Percentiles rank a stretch among this genome's conserved stretches.
Conservation (phyloP, 2,329 filamentous ascomycete genomes). For the Cladophialophora exuberans region DNA sequence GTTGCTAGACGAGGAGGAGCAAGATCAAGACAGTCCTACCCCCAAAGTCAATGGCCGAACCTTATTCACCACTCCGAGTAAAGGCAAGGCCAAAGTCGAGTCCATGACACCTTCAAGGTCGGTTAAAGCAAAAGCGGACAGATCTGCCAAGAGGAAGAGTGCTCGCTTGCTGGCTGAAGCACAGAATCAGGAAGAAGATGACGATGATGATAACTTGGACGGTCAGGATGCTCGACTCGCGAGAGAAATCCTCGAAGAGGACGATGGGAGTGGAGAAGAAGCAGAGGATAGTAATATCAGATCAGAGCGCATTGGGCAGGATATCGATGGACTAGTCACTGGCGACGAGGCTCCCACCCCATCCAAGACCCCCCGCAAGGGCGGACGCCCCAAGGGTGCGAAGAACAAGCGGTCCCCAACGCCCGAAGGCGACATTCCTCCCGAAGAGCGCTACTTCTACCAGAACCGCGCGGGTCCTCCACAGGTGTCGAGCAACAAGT, state of each 20-base stretch:
- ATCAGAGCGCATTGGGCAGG: constrained; percentile 34
- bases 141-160: constrained; percentile 85
- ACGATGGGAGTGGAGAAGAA: constrained; percentile 39
- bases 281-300: constrained; percentile 36
- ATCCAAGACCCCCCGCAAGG: constrained; percentile 53
- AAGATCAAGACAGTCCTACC: constrained; percentile 28
- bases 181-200: constrained; percentile 44
- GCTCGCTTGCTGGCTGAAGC: constrained; percentile 75
- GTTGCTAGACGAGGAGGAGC: constrained; percentile 19
- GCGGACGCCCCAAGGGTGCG: constrained; percentile 59
- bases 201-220: constrained; percentile 64
- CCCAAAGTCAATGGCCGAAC: constrained; percentile 38
- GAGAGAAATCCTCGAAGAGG: constrained; percentile 67
- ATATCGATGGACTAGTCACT: constrained; percentile 38
- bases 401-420: constrained; percentile 71
- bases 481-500: constrained; percentile 85
- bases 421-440: constrained; percentile 77
- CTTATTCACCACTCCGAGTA: constrained; percentile 47
- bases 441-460: constrained; percentile 91
- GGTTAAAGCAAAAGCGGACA: constrained; percentile 74
- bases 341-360: constrained; percentile 44
- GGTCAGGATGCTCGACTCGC: constrained; percentile 67
- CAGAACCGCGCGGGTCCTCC: constrained; percentile 81
- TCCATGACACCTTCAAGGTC: constrained; percentile 63
- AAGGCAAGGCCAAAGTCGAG: constrained; percentile 36